Conservation (phyloP, 306 rosid species). For the Trifolium repens region DNA sequence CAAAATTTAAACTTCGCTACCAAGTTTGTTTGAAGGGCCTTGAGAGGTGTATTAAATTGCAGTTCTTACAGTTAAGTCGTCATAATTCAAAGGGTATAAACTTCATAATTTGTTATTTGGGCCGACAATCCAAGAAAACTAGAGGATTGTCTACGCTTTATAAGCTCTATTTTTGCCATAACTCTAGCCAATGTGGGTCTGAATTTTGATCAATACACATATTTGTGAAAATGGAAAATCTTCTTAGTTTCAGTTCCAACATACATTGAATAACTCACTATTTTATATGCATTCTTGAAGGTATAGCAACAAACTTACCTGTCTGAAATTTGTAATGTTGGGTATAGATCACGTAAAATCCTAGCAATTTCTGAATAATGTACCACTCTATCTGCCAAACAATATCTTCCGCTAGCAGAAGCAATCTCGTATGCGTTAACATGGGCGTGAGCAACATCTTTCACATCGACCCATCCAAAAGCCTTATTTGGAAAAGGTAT, state of each 20-base stretch:
- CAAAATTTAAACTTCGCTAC: too few relatives aligned
- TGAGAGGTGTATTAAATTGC: too few relatives aligned
- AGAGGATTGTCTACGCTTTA: not conserved
- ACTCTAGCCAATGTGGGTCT: not conserved
- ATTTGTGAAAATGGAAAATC: not conserved
- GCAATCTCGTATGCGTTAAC: constrained; percentile 77
- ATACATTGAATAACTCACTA: constrained; percentile 20
- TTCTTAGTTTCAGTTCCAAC: not conserved
- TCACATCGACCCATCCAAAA: constrained; percentile 74
- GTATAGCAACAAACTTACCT: constrained; percentile 48
- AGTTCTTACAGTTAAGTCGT: too few relatives aligned
- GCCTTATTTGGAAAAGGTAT: constrained; percentile 53
- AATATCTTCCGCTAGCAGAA: constrained; percentile 83
- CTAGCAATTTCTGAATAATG: constrained; percentile 62
- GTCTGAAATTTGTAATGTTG: constrained; percentile 62
- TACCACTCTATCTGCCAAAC: constrained; percentile 57
- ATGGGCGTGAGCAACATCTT: constrained; percentile 84
- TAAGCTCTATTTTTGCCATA: not conserved
- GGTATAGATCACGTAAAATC: constrained; percentile 61
- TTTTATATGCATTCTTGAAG: not conserved
- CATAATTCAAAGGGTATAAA: too few relatives aligned
- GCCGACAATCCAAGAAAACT: not conserved
- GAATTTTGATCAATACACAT: not conserved
- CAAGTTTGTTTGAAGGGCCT: too few relatives aligned
- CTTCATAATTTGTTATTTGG: too few relatives aligned